phyloP scores from a whole-genome alignment of 352 stramenopile genomes.

The Pythium scleroteichum region DNA sequence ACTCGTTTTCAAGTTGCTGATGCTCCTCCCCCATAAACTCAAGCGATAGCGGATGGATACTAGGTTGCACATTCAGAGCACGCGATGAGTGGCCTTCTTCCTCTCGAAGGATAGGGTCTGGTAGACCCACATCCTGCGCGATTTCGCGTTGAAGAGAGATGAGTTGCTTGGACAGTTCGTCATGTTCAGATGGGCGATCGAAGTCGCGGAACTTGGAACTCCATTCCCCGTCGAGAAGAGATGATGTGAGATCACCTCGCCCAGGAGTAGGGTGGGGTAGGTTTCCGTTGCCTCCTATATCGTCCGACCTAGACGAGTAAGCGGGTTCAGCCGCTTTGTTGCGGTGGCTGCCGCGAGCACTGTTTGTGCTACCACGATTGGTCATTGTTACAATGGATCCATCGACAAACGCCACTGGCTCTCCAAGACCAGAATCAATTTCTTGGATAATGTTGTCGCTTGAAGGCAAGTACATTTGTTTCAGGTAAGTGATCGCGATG shows the following conservation, averaged over 20 bases:
- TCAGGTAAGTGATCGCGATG: slow-evolving; percentile 70
- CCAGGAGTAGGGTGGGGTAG: slow-evolving; percentile 20
- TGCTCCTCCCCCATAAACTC: slow-evolving; percentile 88
- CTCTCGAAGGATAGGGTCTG: slow-evolving; percentile 62
- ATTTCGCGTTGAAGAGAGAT: slow-evolving; percentile 67
- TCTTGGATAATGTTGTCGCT: slow-evolving; percentile 86
- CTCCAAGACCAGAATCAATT: slow-evolving; percentile 71
- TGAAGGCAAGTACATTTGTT: slow-evolving; percentile 82
- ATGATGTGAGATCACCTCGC: slow-evolving; percentile 45
- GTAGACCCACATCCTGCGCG: slow-evolving; percentile 70
- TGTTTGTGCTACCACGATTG: neutral
- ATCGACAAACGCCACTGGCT: slow-evolving; percentile 20
- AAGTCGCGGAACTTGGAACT: slow-evolving; percentile 83
- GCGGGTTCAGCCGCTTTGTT: slow-evolving; percentile 7
- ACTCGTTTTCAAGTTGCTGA: slow-evolving; percentile 72
- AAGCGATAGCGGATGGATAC: slow-evolving; percentile 72
- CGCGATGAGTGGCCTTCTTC: slow-evolving; percentile 67
- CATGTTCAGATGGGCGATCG: slow-evolving; percentile 70
- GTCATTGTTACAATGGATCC: slow-evolving; percentile 12
- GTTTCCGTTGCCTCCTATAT: slow-evolving; percentile 6
- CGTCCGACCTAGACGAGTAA: slow-evolving; percentile 29
- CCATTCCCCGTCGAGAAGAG: slow-evolving; percentile 71
- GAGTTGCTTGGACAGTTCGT: slow-evolving; percentile 79
- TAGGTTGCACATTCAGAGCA: slow-evolving; percentile 62
- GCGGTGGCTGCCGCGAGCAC: neutral